Percentiles rank a stretch among this genome's conserved stretches.
Conservation (phyloP, 148 eudicot genomes). For the Amaranthus hypochondriacus region DNA sequence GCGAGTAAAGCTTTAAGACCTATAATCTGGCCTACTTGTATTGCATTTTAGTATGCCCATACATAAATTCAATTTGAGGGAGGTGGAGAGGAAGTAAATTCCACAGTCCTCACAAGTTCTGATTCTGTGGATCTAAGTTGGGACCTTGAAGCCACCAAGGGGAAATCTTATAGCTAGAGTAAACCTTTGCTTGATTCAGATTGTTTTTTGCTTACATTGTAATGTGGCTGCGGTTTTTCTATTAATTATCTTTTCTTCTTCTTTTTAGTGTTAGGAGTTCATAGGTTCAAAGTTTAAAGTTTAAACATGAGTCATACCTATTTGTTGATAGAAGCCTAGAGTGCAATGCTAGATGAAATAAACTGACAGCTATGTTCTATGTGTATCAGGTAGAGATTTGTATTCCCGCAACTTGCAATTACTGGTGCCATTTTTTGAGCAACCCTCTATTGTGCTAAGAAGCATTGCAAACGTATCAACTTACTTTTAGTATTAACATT, state of each 20-base stretch:
- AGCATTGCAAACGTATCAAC: constrained; percentile 62
- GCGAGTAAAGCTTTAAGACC: too few species aligned
- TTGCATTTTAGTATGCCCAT: too few species aligned
- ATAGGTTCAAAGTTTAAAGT: too few species aligned
- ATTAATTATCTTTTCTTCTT: not conserved
- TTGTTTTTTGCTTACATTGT: not conserved
- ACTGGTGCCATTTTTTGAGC: constrained; percentile 88
- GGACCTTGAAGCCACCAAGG: too few species aligned
- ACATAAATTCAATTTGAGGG: too few species aligned
- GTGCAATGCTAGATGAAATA: not conserved
- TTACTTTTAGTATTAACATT: not conserved
- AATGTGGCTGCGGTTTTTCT: not conserved
- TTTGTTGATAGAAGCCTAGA: not conserved
- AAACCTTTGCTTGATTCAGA: too few species aligned
- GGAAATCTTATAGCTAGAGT: too few species aligned
- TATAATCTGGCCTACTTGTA: too few species aligned
- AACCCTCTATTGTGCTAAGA: constrained; percentile 62
- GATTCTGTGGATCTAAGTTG: too few species aligned
- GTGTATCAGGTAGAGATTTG: constrained; percentile 61
- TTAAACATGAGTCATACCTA: not conserved
- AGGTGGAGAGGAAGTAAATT: too few species aligned
- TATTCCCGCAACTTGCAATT: constrained; percentile 80
- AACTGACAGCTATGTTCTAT: constrained; percentile 8
- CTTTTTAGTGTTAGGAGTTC: not conserved
- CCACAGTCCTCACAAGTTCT: too few species aligned